Conservation (phyloP, 768 basidiomycete genomes). For the Exsudoporus frostii region DNA sequence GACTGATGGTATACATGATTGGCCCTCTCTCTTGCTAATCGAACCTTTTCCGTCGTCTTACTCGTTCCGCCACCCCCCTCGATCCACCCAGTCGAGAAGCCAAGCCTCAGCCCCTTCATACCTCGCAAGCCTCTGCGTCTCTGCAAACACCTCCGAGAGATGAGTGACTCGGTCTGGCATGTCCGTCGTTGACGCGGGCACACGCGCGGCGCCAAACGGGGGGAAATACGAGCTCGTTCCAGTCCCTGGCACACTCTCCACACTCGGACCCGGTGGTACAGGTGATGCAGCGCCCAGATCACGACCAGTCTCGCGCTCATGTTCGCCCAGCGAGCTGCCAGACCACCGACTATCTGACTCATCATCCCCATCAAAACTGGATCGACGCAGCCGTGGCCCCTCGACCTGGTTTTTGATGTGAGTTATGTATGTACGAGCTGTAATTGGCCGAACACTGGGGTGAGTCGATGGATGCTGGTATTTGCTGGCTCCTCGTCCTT, state of each 20-base stretch:
- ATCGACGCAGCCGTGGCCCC: conserved; percentile 15
- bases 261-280: conserved; percentile 7
- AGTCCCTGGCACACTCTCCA: conserved; percentile 13
- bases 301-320: conserved; percentile 7
- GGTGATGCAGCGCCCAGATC: conserved; percentile 15
- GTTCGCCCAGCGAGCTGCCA: conserved; percentile 16
- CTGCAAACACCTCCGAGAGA: conserved; percentile 23
- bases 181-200: neutral
- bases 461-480: too few relatives aligned
- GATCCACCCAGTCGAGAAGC: conserved; percentile 18
- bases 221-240: conserved; percentile 10
- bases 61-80: conserved; percentile 9
- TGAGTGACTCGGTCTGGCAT: conserved; percentile 11
- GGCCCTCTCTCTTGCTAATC: conserved; percentile 60
- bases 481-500: too few relatives aligned
- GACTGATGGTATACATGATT: conserved; percentile 47
- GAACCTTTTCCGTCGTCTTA: conserved; percentile 69
- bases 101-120: conserved; percentile 14
- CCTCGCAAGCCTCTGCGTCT: conserved; percentile 6
- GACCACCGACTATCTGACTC: conserved; percentile 25
- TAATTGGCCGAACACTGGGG: too few relatives aligned
- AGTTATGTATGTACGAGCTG: too few relatives aligned
- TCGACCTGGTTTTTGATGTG: too few relatives aligned
- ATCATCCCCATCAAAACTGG: conserved; percentile 25
- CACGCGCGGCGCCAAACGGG: neutral